Evolutionary conservation across 192 early-diverging fungal species (phyloP).

Genomic region (Coemansia sp.): DNA sequence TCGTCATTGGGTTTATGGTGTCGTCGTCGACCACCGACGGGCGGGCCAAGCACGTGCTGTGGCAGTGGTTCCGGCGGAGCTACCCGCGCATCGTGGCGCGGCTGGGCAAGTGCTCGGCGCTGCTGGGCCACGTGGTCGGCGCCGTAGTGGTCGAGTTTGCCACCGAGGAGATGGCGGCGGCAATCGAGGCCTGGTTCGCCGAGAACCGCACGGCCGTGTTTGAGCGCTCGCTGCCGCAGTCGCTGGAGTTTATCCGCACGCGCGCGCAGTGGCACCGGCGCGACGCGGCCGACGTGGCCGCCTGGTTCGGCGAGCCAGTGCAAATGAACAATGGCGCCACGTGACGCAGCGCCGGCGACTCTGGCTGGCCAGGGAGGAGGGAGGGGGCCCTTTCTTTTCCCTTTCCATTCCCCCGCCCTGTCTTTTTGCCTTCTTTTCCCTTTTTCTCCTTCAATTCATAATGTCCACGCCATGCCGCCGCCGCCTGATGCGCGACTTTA

Average conservation of each 20-base stretch:
- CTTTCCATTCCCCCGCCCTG: neutral
- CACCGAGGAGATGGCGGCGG: conserved; percentile 47
- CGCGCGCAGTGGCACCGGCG: conserved; percentile 44
- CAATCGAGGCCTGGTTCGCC: conserved; percentile 52
- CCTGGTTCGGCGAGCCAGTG: conserved; percentile 29
- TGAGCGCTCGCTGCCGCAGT: conserved; percentile 60
- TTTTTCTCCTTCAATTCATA: neutral
- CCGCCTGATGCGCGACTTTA: conserved; percentile 97
- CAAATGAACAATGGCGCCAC: no score
- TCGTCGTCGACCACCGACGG: conserved; percentile 50
- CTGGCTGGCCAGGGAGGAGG: no score
- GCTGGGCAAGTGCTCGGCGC: conserved; percentile 54
- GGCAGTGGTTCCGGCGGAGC: conserved; percentile 58
- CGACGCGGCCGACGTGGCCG: conserved; percentile 19
- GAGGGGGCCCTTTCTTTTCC: neutral
- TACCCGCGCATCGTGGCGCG: conserved; percentile 48
- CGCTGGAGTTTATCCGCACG: conserved; percentile 58
- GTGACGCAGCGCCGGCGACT: no score
- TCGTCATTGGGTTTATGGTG: conserved; percentile 54
- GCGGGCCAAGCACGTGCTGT: conserved; percentile 51
- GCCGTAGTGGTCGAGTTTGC: conserved; percentile 57
- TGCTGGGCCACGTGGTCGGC: conserved; percentile 58
- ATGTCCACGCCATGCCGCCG: conserved; percentile 94
- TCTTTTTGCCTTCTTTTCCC: neutral
- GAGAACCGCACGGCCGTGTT: conserved; percentile 51